Evolutionary conservation across 441 rosid species (phyloP).

Genomic region (Arabidopsis lyrata): DNA sequence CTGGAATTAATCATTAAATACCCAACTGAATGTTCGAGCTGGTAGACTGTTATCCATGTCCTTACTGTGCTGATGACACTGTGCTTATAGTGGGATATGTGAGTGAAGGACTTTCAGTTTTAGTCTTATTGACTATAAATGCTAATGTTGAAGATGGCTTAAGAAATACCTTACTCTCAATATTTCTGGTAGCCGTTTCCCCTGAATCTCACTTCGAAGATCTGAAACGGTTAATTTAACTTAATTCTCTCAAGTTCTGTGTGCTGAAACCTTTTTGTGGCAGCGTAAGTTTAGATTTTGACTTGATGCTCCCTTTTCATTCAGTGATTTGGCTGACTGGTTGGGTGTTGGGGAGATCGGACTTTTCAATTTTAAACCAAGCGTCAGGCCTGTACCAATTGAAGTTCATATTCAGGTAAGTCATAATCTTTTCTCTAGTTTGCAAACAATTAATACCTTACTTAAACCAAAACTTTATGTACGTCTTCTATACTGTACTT

Average conservation of each 20-base stretch:
- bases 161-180: constrained; percentile 6
- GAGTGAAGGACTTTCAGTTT: constrained; percentile 16
- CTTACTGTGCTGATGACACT: constrained; percentile 16
- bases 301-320: constrained; percentile 37
- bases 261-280: constrained; percentile 8
- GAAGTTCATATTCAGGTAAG: constrained; percentile 99
- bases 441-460: not conserved
- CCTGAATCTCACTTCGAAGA: constrained; percentile 10
- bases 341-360: constrained; percentile 96
- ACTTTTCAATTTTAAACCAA: constrained; percentile 98
- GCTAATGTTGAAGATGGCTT: constrained; percentile 7
- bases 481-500: constrained; percentile 9
- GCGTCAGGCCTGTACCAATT: constrained; percentile 99
- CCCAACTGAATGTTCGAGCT: constrained; percentile 30
- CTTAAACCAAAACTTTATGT: constrained; percentile 2
- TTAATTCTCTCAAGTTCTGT: constrained; percentile 12
- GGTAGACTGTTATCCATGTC: constrained; percentile 25
- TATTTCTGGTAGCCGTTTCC: constrained; percentile 3
- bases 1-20: constrained; percentile 2
- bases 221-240: not conserved
- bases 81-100: constrained; percentile 11
- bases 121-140: constrained; percentile 2
- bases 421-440: constrained; percentile 36
- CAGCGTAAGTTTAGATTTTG: constrained; percentile 13
- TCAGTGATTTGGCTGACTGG: constrained; percentile 99